Base-by-base conservation (phyloP, 2,329 filamentous ascomycete species). In the Fusarium sp. region DNA sequence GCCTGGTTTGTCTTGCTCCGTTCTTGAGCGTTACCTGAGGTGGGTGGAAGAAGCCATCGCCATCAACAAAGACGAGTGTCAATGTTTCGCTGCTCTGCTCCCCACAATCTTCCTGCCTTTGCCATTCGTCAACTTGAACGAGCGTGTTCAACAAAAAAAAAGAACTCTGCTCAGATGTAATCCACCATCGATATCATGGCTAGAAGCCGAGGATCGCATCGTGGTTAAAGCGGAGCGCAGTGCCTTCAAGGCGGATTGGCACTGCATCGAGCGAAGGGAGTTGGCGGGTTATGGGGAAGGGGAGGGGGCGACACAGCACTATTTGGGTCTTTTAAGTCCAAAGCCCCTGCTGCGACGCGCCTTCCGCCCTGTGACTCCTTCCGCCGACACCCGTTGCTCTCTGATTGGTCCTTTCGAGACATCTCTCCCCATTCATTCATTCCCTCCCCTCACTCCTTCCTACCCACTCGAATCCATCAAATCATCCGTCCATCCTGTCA, bases 311-410 rank as follows among this genome's bases (percentile, higher is more conserved):
- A 78, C 76, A 74, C 76, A 79, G 80, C 78, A 80, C 81, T 86
- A 84, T 87, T 85, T 87, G 84, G 84, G 79, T 82, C 80, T 82
- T 84, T 86, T 85, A 85, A 84, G 80, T 73, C 76, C 77, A 73
- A 76, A 51, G 62, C 67, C 71, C 72, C 72, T 75, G 73, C 59
- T 55, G 58, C 55, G 62, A 69, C 49, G n/a, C 53, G 55, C 61
- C 57, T 68, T 54, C 61, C 52, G 50, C 54, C 67, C 70, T 64
- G 61, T 70, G 59, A 67, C 69, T 69, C 66, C 62, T 66, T 56
- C 65, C 67, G 56, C 61, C 62, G 58, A 45, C 52, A 23, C 38
- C 59, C 46, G 44, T 42, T 41, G 36, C 36, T 34, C 46, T 62
- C 59, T 73, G 65, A 74, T 75, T 75, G 73, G 72, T 45, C 41